A percentile compares a stretch with the other conserved stretches of the same genome.
phyloP scores from a whole-genome alignment of 2,329 filamentous ascomycete species.

The Colletotrichum tofieldiae region DNA sequence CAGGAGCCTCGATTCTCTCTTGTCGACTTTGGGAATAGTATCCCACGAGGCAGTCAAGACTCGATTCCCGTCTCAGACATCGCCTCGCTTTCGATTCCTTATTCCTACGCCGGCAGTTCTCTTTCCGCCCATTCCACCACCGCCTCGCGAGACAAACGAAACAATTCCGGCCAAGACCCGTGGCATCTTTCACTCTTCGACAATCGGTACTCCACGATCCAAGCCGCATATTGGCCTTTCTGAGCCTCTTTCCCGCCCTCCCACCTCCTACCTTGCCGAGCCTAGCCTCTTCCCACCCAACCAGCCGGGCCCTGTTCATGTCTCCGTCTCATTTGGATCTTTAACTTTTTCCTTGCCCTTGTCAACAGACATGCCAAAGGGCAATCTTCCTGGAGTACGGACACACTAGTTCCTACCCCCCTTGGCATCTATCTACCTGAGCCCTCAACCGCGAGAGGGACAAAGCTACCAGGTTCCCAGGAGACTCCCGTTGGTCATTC shows the following conservation, averaged over 20 bases:
- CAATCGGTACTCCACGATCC: not conserved
- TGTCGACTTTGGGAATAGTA: slow-evolving; percentile 9
- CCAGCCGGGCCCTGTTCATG: slow-evolving; percentile 25
- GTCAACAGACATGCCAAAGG: slow-evolving; percentile 7
- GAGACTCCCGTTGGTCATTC: slow-evolving; percentile 1
- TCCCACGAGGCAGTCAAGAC: not conserved
- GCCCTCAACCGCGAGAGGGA: not conserved
- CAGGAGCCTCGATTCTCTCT: not conserved
- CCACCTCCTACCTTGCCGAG: not conserved
- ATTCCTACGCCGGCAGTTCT: not conserved
- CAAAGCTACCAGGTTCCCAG: not conserved
- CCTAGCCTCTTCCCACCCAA: slow-evolving; percentile 25
- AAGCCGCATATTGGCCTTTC: not conserved
- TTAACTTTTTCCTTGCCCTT: slow-evolving; percentile 22
- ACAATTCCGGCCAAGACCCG: not conserved
- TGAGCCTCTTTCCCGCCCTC: slow-evolving; percentile 1
- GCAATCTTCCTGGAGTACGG: slow-evolving; percentile 15
- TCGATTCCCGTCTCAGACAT: slow-evolving; percentile 13
- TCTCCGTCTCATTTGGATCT: slow-evolving; percentile 7
- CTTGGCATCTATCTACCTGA: slow-evolving; percentile 10
- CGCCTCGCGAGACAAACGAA: not conserved
- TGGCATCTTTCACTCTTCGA: slow-evolving; percentile 5
- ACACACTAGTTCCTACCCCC: not conserved
- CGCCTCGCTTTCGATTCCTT: slow-evolving; percentile 1
- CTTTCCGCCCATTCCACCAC: not conserved